Conservation (phyloP, 306 rosid species). For the Geum urbanum region DNA sequence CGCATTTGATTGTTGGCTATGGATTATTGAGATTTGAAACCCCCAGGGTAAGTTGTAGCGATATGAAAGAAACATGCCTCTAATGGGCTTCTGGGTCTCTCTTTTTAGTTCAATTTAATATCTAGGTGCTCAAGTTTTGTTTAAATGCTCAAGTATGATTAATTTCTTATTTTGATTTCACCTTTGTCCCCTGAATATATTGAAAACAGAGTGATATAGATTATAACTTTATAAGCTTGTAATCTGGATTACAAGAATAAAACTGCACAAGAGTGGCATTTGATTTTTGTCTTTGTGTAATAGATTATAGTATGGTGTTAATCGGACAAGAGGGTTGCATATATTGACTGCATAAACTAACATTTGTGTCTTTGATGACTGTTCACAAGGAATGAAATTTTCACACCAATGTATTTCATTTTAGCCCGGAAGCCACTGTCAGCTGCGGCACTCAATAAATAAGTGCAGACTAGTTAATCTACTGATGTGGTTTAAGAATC, state of each 20-base stretch:
- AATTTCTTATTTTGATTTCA: too few species aligned
- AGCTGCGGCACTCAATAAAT: conserved; percentile 14
- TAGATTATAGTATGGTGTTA: neutral
- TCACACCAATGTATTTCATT: conserved; percentile 96
- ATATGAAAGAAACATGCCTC: too few species aligned
- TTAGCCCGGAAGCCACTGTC: conserved; percentile 73
- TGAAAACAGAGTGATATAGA: neutral
- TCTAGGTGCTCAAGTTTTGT: too few species aligned
- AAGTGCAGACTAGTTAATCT: conserved; percentile 8
- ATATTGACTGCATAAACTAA: neutral
- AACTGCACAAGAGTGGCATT: neutral
- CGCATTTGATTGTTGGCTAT: too few species aligned
- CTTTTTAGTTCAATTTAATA: too few species aligned
- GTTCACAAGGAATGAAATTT: conserved; percentile 74
- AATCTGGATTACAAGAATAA: neutral
- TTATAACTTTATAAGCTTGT: neutral
- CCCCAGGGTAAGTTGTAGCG: too few species aligned
- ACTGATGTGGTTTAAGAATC: conserved; percentile 4
- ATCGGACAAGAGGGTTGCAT: neutral
- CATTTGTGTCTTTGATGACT: neutral
- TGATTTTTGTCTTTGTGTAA: neutral
- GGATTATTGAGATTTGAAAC: too few species aligned
- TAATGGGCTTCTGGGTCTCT: too few species aligned
- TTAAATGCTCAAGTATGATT: neutral
- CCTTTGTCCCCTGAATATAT: neutral